These are phyloP conservation scores for Pestalotiopsis sp. DNA, from an alignment of 2,329 filamentous ascomycete species.

Conservation along the genomic window DNA sequence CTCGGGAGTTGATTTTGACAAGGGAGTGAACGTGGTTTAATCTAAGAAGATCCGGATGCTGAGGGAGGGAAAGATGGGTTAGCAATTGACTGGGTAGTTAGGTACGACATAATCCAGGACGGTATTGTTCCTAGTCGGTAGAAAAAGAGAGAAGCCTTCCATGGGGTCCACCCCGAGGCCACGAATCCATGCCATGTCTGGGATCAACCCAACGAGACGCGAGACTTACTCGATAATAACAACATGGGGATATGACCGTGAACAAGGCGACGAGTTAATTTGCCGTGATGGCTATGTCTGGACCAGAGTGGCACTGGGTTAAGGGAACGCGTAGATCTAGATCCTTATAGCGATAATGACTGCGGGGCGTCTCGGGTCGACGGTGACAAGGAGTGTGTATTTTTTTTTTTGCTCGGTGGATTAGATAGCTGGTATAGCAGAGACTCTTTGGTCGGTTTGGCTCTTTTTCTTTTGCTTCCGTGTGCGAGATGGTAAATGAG, in stretches of 20 bases:
- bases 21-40: conserved; percentile 36
- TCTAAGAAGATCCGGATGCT: conserved; percentile 40
- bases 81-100: conserved; percentile 38
- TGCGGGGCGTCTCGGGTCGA: conserved; percentile 38
- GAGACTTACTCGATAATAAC: conserved; percentile 43
- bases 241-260: conserved; percentile 34
- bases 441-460: conserved; percentile 15
- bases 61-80: conserved; percentile 30
- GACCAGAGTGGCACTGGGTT: conserved; percentile 20
- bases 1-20: conserved; percentile 26
- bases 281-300: conserved; percentile 26
- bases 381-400: conserved; percentile 31
- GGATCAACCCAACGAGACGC: conserved; percentile 32
- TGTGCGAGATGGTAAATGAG: conserved; percentile 32
- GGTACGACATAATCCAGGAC: conserved; percentile 29
- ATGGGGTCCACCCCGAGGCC: conserved; percentile 30
- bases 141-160: conserved; percentile 21
- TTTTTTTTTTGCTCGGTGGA: background rate
- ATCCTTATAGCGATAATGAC: conserved; percentile 37
- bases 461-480: background rate
- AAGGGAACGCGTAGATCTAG: conserved; percentile 40
- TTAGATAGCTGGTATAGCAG: conserved; percentile 19
- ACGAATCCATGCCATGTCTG: conserved; percentile 39
- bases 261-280: conserved; percentile 28
- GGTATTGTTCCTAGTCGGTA: conserved; percentile 25